These are phyloP conservation scores for Chaetomidium leptoderma DNA, from an alignment of 495 filamentous ascomycete species.

Conservation along the genomic window DNA sequence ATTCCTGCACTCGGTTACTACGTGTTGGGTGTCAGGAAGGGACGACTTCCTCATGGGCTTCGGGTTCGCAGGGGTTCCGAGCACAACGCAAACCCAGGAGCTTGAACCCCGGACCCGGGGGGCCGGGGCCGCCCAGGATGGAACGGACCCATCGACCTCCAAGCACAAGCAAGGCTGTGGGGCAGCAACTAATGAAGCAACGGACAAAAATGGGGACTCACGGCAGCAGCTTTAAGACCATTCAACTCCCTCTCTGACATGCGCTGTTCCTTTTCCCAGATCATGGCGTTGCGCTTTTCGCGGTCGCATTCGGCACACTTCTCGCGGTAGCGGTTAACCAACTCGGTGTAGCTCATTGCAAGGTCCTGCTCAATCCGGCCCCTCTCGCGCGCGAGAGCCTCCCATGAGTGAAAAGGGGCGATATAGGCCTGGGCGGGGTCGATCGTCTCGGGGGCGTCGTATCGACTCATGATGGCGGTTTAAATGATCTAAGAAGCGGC, in stretches of 20 bases:
- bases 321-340: conserved; percentile 19
- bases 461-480: conserved; percentile 10
- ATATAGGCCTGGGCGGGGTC: conserved; percentile 18
- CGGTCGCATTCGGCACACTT: conserved; percentile 23
- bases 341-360: conserved; percentile 10
- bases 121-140: neutral
- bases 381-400: neutral
- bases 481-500: neutral
- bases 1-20: conserved; percentile 20
- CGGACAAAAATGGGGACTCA: conserved; percentile 3
- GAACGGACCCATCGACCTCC: too few relatives aligned
- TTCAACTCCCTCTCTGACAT: conserved; percentile 23
- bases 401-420: conserved; percentile 8
- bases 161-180: too few relatives aligned
- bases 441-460: conserved; percentile 4
- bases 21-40: neutral
- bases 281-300: conserved; percentile 25
- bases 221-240: conserved; percentile 17
- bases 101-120: neutral
- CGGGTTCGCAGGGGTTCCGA: too few relatives aligned
- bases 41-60: too few relatives aligned
- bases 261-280: conserved; percentile 28
- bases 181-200: neutral
- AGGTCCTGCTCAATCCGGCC: conserved; percentile 9
- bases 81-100: too few relatives aligned